Evolutionary conservation across 352 stramenopile genomes (phyloP).

Genomic region (Pythium chondricola): DNA sequence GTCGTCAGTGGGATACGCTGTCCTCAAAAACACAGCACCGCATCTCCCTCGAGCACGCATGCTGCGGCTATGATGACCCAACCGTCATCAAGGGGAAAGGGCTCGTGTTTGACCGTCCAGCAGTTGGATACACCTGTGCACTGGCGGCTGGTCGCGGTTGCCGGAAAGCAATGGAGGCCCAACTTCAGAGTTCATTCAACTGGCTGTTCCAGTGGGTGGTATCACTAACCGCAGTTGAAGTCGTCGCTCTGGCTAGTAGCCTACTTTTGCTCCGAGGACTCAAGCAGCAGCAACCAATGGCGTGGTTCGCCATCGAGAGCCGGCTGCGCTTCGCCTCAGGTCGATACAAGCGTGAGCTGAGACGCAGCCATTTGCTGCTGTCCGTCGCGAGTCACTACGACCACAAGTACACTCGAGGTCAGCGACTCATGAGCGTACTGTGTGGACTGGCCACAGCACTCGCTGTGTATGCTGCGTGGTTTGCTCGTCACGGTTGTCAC

Average conservation of each 20-base stretch:
- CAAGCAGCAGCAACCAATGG: slow-evolving; percentile 3
- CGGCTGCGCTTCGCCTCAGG: slow-evolving; percentile 44
- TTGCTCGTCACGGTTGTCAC: slow-evolving; percentile 50
- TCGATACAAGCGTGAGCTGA: slow-evolving; percentile 44
- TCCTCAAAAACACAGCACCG: slow-evolving; percentile 14
- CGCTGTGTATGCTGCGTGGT: slow-evolving; percentile 40
- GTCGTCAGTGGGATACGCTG: slow-evolving; percentile 25
- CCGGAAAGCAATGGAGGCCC: slow-evolving; percentile 11
- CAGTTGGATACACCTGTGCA: slow-evolving; percentile 16
- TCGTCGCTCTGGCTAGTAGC: slow-evolving; percentile 1
- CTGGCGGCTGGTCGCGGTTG: slow-evolving; percentile 14
- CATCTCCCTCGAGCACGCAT: slow-evolving; percentile 23
- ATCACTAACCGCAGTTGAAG: slow-evolving; percentile 11
- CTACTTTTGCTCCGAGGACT: slow-evolving; percentile 6
- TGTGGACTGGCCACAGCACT: slow-evolving; percentile 38
- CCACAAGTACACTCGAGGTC: slow-evolving; percentile 44
- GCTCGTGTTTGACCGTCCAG: slow-evolving; percentile 17
- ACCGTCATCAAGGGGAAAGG: slow-evolving; percentile 14
- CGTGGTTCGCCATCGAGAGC: slow-evolving; percentile 26
- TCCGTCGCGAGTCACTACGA: slow-evolving; percentile 50
- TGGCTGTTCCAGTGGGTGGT: slow-evolving; percentile 12
- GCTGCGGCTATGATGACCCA: slow-evolving; percentile 31
- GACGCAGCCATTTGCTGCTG: slow-evolving; percentile 33
- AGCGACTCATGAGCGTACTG: slow-evolving; percentile 47
- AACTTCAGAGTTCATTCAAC: slow-evolving; percentile 11